Percentiles rank a stretch among this genome's conserved stretches.
These are phyloP conservation scores for Phytophthora podocarpi DNA, from an alignment of 352 stramenopile genomes.

Conservation along the genomic window DNA sequence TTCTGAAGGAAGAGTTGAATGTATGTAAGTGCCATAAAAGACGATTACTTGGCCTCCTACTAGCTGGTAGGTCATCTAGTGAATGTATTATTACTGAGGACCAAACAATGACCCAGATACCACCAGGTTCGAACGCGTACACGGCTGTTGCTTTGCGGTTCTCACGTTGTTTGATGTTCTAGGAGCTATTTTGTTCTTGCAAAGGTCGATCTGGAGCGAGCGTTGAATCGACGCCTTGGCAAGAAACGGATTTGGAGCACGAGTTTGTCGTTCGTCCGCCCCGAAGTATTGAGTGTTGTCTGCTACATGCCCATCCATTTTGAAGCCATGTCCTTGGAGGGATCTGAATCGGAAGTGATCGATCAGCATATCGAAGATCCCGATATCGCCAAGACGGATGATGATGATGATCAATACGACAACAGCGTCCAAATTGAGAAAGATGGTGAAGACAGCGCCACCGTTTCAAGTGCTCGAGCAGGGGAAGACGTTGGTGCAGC, in stretches of 20 bases:
- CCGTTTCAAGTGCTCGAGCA: background rate
- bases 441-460: background rate
- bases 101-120: conserved; percentile 6
- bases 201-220: conserved; percentile 1
- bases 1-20: conserved; percentile 29
- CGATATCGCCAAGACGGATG: background rate
- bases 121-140: background rate
- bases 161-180: conserved; percentile 1
- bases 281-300: background rate
- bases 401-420: too few species aligned
- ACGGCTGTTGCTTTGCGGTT: background rate
- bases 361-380: conserved; percentile 2
- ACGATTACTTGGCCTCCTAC: background rate
- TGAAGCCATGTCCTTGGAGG: conserved; percentile 16
- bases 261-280: too few species aligned
- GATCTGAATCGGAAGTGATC: conserved; percentile 2
- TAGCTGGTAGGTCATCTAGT: background rate
- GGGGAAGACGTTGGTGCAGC: conserved; percentile 4
- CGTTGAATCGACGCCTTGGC: conserved; percentile 21
- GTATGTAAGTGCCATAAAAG: conserved; percentile 14
- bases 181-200: background rate
- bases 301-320: too few species aligned
- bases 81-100: conserved; percentile 25
- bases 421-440: too few species aligned
- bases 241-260: conserved; percentile 28